phyloP scores from a whole-genome alignment of 2,329 filamentous ascomycete genomes.

The Raffaelea arxii region DNA sequence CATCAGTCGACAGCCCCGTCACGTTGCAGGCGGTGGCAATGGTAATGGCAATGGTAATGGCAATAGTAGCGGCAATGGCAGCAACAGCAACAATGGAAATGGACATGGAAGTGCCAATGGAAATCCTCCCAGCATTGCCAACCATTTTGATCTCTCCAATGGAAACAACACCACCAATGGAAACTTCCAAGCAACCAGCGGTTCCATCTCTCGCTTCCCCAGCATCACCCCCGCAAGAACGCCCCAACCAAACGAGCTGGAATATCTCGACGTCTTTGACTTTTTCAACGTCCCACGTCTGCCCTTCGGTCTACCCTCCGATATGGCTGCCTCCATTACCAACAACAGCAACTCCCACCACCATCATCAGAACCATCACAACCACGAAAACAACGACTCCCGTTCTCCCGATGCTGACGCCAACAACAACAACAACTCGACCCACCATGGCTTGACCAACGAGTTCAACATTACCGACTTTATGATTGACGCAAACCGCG shows the following conservation, averaged over 20 bases:
- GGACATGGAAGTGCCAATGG: too few species aligned
- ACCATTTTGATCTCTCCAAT: too few species aligned
- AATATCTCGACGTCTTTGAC: conserved; percentile 87
- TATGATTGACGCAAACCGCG: conserved; percentile 62
- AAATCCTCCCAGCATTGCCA: not conserved
- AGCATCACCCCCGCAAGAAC: conserved; percentile 54
- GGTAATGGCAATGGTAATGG: too few species aligned
- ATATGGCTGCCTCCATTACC: not conserved
- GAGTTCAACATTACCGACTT: conserved; percentile 74
- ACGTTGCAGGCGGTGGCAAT: conserved; percentile 20
- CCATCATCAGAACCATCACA: conserved; percentile 22
- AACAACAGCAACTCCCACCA: conserved; percentile 6
- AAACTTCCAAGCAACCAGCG: conserved; percentile 11
- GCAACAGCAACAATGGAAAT: not conserved
- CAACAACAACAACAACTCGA: not conserved
- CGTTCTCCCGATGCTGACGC: conserved; percentile 4
- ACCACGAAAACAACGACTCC: not conserved
- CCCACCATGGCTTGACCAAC: conserved; percentile 27
- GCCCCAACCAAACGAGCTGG: conserved; percentile 71
- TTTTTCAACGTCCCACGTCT: conserved; percentile 88
- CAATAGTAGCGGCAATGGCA: not conserved
- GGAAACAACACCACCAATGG: not conserved
- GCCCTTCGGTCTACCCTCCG: conserved; percentile 30
- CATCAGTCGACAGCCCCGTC: conserved; percentile 69
- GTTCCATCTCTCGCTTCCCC: conserved; percentile 32